Evolutionary conservation across 352 stramenopile species (phyloP), one percentile per base, ranked within the genome.

Genomic region (Halophytophthora batemanensis): DNA sequence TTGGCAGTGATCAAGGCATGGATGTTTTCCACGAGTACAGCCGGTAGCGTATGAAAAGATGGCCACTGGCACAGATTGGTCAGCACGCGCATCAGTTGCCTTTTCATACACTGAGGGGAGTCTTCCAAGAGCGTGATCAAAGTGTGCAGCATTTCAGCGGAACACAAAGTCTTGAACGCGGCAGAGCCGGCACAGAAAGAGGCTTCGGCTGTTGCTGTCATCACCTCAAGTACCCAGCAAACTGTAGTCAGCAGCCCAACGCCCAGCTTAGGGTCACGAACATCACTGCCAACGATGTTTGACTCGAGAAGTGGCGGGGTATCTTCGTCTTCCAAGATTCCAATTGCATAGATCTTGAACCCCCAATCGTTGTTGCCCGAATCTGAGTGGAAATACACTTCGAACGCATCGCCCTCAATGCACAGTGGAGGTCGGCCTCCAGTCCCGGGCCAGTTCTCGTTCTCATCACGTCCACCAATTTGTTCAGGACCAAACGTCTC

Each of bases 291-390:
- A n/a, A n/a, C n/a, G n/a, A n/a, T n/a, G n/a, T n/a, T n/a, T n/a
- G n/a, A n/a, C 21, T 47, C 48, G 10, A 23, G 14, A 3, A 13
- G 19, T 21, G 25, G 14, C 8, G 39, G 10, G 10, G n/a, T 43
- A 43, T 56, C 51, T 45, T 55, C 69, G 2, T 69, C 58, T n/a
- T 76, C 64, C 38, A 86, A 86, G 17, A 88, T 62, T 3, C 81
- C 82, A 23, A 87, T 64, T 12, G 81, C 85, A 35, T 74, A 94
- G 2, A 97, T 61, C 43, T 92, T 93, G 55, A 90, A 96, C 0
- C 89, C 89, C 89, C 89, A 97, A 53, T 97, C 86, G 34, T 87
- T 90, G n/a, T 82, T 76, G 15, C 68, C 87, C 1, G 63, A 70
- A 50, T 95, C 82, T 1, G 82, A 90, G 53, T 93, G 80, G 42